Conservation (phyloP, 1,284 basidiomycete species). For the Moniliella sp. region DNA sequence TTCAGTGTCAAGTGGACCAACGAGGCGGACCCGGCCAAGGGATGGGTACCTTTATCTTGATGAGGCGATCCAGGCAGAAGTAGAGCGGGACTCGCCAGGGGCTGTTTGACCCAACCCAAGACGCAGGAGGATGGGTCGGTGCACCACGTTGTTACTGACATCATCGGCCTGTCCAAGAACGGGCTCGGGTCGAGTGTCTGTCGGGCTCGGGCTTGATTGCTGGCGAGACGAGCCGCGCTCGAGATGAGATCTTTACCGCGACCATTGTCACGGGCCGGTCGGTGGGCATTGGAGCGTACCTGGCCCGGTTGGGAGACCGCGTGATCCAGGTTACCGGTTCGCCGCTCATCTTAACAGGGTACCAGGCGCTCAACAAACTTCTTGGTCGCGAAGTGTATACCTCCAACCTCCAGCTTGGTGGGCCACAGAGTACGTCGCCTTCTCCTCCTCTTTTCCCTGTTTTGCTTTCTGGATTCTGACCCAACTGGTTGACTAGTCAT, state of each 20-base stretch:
- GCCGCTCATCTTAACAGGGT: conserved; percentile 95
- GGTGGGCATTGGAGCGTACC: conserved; percentile 95
- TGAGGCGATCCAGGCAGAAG: conserved; percentile 40
- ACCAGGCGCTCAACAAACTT: conserved; percentile 90
- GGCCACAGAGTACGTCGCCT: conserved; percentile 45
- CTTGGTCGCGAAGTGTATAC: conserved; percentile 97
- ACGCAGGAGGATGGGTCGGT: conserved; percentile 64
- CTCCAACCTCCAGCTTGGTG: conserved; percentile 90
- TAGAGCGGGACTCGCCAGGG: conserved; percentile 38
- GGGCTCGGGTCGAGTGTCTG: conserved; percentile 95
- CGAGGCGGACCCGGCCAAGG: conserved; percentile 61
- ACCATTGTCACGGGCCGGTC: conserved; percentile 94
- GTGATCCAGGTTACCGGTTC: conserved; percentile 97
- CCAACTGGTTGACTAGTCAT: conserved; percentile 10
- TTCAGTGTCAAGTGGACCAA: conserved; percentile 85
- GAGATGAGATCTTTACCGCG: conserved; percentile 97
- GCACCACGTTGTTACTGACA: conserved; percentile 80
- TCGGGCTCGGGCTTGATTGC: conserved; percentile 92
- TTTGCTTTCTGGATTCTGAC: neutral
- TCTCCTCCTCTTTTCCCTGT: neutral
- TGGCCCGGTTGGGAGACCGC: conserved; percentile 88
- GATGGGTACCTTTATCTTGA: conserved; percentile 78
- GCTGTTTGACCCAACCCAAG: conserved; percentile 57
- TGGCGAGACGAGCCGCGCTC: conserved; percentile 89
- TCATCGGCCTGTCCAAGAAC: conserved; percentile 72